Evolutionary conservation across 257 asterid species (phyloP), one percentile per base, ranked within the genome.

Genomic region (Galeopsis tetrahit): DNA sequence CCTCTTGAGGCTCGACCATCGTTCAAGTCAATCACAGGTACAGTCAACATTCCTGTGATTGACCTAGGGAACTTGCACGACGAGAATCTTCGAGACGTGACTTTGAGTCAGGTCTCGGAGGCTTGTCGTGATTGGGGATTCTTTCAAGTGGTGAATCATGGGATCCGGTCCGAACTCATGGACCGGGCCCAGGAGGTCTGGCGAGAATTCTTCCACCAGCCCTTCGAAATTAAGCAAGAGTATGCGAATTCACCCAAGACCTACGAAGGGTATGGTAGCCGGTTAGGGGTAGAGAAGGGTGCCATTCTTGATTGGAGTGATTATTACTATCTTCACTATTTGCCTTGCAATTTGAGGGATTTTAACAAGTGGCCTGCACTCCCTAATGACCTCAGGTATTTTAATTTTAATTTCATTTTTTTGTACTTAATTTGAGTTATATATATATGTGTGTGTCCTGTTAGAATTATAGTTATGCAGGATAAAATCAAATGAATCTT

Each of bases 251-350:
- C 89, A 0, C 98, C 98, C 0, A 73, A 44, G 58, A 92, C 98
- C 14, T 92, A 92, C 15, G 98, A 90, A 66, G 98, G 98, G 2
- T 93, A 93, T 38, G 98, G 98, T 0, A 93, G 97, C 70, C 78
- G 98, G 0, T 77, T 93, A 0, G 98, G 97, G 0, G 76, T 89
- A 3, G 87, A 93, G 78, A 93, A 89, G 60, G 98, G 91, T 33
- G 98, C 92, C 58, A 34, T 78, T 58, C 96, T 93, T 53, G 98
- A 93, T 68, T 93, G 98, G 98, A 88, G 98, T 21, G 98, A 93
- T 61, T 93, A 93, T 53, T 93, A 89, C 56, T 93, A 4, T 63
- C 97, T 93, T 68, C 96, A 93, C 62, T 89, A 78, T 36, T 81
- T 88, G 11, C 97, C 98, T 72, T 73, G 72, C 65, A 74, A 75